A percentile compares a stretch with the other conserved stretches of the same genome.
phyloP scores from a whole-genome alignment of 192 early-diverging fungal species.

The Chytriomyces sp. region DNA sequence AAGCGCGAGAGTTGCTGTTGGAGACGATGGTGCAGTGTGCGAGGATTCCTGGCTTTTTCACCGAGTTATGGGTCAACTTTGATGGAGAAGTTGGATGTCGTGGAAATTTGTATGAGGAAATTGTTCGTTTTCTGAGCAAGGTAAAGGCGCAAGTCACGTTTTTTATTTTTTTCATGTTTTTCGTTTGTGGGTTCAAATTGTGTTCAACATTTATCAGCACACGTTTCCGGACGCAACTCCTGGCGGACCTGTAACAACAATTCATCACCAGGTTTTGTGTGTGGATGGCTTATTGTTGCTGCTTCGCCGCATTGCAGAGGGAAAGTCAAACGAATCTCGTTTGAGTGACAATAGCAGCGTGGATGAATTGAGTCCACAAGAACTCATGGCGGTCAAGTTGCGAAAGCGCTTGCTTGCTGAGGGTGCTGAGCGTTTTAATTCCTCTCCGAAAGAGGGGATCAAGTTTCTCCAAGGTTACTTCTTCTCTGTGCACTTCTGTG shows the following conservation, averaged over 20 bases:
- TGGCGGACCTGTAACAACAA: conserved; percentile 55
- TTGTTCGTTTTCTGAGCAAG: conserved; percentile 77
- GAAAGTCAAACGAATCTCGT: conserved; percentile 41
- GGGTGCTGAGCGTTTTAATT: conserved; percentile 84
- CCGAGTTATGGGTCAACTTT: conserved; percentile 93
- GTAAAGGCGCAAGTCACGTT: conserved; percentile 42
- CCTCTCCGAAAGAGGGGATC: conserved; percentile 84
- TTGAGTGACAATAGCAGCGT: neutral
- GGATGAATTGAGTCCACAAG: conserved; percentile 23
- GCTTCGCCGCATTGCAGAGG: conserved; percentile 71
- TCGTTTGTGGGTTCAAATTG: neutral
- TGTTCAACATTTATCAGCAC: conserved; percentile 26
- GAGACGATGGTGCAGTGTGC: conserved; percentile 80
- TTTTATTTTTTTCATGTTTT: conserved; percentile 8
- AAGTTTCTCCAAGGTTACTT: conserved; percentile 71
- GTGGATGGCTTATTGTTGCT: conserved; percentile 76
- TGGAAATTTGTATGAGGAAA: conserved; percentile 87
- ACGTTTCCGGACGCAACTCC: conserved; percentile 79
- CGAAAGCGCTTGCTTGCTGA: conserved; percentile 82
- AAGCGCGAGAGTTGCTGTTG: conserved; percentile 84
- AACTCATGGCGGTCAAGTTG: conserved; percentile 52
- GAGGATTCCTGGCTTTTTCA: conserved; percentile 75
- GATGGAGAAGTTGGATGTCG: conserved; percentile 81
- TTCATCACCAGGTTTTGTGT: conserved; percentile 67
- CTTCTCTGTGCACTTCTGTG: neutral